phyloP scores from a whole-genome alignment of 768 basidiomycete species.

The Lactarius hengduanensis region DNA sequence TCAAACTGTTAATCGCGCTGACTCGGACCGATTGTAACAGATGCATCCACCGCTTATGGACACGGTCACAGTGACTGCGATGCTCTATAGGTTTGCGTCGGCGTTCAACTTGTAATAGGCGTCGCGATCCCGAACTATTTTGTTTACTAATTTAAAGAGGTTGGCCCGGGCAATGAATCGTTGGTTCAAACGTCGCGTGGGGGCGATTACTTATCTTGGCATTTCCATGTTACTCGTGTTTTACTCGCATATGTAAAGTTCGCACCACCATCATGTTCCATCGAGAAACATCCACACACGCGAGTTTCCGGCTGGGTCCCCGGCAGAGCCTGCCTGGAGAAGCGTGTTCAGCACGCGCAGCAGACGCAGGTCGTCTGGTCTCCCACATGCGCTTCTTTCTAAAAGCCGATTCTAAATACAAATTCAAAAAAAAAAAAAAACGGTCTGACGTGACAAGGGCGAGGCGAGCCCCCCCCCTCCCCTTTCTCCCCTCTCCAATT shows the following conservation, averaged over 20 bases:
- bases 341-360: slow-evolving; percentile 24
- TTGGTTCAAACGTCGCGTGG: slow-evolving; percentile 21
- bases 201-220: slow-evolving; percentile 30
- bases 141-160: slow-evolving; percentile 26
- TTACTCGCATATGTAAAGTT: slow-evolving; percentile 27
- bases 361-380: slow-evolving; percentile 16
- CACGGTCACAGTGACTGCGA: slow-evolving; percentile 77
- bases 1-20: slow-evolving; percentile 23
- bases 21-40: slow-evolving; percentile 39
- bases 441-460: slow-evolving; percentile 12
- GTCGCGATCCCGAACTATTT: slow-evolving; percentile 17
- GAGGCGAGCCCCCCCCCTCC: slow-evolving; percentile 6
- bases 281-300: slow-evolving; percentile 23
- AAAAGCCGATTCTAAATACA: slow-evolving; percentile 15
- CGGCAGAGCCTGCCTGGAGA: slow-evolving; percentile 21
- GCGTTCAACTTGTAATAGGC: slow-evolving; percentile 41
- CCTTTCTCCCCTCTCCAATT: slow-evolving; percentile 46
- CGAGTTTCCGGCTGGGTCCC: slow-evolving; percentile 14
- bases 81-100: slow-evolving; percentile 79
- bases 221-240: slow-evolving; percentile 23
- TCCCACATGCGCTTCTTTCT: slow-evolving; percentile 22
- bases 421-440: slow-evolving; percentile 18
- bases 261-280: slow-evolving; percentile 24
- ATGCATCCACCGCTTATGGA: slow-evolving; percentile 91
- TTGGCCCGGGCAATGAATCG: slow-evolving; percentile 22